phyloP scores from a whole-genome alignment of 108 stramenopile species.

The Nitzschia sp. region DNA sequence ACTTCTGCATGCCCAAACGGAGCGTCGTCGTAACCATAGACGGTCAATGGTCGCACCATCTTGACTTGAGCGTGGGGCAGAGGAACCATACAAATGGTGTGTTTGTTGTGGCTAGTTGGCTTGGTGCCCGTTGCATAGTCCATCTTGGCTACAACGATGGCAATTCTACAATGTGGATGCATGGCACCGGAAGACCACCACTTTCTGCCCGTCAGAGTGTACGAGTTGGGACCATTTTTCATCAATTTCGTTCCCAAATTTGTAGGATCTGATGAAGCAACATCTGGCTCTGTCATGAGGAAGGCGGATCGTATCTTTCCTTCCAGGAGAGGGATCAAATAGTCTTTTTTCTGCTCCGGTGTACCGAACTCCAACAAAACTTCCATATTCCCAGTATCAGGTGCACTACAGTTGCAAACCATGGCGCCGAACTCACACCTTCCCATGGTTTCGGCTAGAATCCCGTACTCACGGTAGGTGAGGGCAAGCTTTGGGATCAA shows the following conservation, averaged over 20 bases:
- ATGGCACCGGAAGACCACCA: slow-evolving; percentile 94
- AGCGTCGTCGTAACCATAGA: slow-evolving; percentile 96
- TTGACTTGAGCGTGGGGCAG: slow-evolving; percentile 74
- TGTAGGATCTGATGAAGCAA: slow-evolving; percentile 89
- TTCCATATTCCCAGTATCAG: slow-evolving; percentile 99
- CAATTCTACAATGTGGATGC: slow-evolving; percentile 89
- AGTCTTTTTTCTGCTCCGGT: slow-evolving; percentile 61
- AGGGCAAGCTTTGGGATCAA: slow-evolving; percentile 42
- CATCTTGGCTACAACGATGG: slow-evolving; percentile 83
- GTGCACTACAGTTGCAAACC: slow-evolving; percentile 94
- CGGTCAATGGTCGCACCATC: slow-evolving; percentile 81
- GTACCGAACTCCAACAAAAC: slow-evolving; percentile 89
- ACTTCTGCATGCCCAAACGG: slow-evolving; percentile 93
- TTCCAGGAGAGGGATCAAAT: slow-evolving; percentile 74
- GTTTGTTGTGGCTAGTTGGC: slow-evolving; percentile 41
- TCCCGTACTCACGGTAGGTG: slow-evolving; percentile 84
- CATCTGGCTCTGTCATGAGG: slow-evolving; percentile 95
- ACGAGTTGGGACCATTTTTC: slow-evolving; percentile 31
- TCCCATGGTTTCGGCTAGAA: slow-evolving; percentile 90
- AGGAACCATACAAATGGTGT: slow-evolving; percentile 81
- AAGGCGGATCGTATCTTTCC: slow-evolving; percentile 86
- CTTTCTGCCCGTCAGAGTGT: slow-evolving; percentile 79
- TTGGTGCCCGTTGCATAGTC: slow-evolving; percentile 19
- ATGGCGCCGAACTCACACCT: slow-evolving; percentile 78
- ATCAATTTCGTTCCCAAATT: slow-evolving; percentile 77